Base-by-base conservation (phyloP, 306 rosid species). In the Arachis stenosperma region DNA sequence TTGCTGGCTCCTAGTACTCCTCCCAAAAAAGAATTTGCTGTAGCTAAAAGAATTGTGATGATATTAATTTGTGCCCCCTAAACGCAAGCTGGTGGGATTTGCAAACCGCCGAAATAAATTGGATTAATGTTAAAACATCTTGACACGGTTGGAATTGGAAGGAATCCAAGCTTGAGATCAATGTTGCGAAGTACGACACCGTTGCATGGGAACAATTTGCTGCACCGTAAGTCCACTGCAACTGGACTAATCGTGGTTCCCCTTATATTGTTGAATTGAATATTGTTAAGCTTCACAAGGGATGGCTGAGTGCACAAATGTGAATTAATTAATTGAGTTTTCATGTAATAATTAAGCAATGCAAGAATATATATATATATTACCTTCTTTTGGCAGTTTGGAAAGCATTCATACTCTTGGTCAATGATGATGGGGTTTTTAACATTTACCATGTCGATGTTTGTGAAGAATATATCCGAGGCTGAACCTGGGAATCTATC, bases 181-280 rank as follows among this genome's bases (percentile, higher is more conserved):
- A 90, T 73, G 83, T 90, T 53, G 0, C 40, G 7, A 14, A 88
- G 37, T 13, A 78, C 69, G 11, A 90, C 53, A 13, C 86, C 75
- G 29, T 60, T 4, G 65, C 96, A 90, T 8, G 90, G 90, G 62
- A 2, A 61, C 6, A 37, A 13, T 17, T 54, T 4, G 84, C 96
- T 90, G 79, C 96, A 90, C 58, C 75, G 61, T 9, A 90, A 27
- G 13, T 81, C 84, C 74, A 90, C 88, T 54, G 88, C 87, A 29
- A 75, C n/a, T 8, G 64, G 54, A 5, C 93, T 53, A 12, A 8
- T 10, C 47, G 93, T 61, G 8, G 96, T 90, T 63, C 96, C 96
- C 40, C 5, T 83, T 0, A 90, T 36, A 60, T 90, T 86, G 14
- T 69, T 3, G 76, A 73, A 86, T 6, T 79, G 85, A 48, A 90